A percentile compares a stretch with the other conserved stretches of the same genome.
These are phyloP conservation scores for Dendrobium catenatum DNA, from an alignment of 106 monocot species.

Conservation along the genomic window DNA sequence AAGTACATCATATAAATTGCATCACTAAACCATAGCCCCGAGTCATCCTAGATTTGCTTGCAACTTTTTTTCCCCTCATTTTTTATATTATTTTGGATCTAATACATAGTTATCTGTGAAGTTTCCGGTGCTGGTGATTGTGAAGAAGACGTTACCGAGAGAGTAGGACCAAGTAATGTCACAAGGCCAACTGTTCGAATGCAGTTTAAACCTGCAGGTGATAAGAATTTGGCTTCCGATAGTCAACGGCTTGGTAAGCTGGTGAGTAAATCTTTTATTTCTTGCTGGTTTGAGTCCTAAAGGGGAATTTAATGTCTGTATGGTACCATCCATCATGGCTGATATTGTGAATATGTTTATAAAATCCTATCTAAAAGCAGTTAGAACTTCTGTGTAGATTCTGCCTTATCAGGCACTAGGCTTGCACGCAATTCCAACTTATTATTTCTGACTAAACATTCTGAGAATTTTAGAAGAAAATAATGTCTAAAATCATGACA, in stretches of 20 bases:
- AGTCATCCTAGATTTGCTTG: no score
- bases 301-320: background rate
- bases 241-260: constrained; percentile 25
- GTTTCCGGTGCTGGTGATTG: constrained; percentile 24
- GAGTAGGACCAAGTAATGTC: constrained; percentile 29
- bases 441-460: background rate
- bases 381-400: no score
- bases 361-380: background rate
- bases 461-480: background rate
- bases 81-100: background rate
- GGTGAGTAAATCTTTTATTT: constrained; percentile 18
- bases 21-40: no score
- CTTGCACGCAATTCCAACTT: background rate
- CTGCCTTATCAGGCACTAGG: no score
- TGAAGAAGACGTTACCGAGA: constrained; percentile 15
- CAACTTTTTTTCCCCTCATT: no score
- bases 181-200: constrained; percentile 21
- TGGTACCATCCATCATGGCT: background rate
- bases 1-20: no score
- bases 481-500: background rate
- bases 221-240: constrained; percentile 21
- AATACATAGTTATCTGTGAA: background rate
- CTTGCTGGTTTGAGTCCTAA: background rate
- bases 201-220: constrained; percentile 35
- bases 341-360: background rate